These are phyloP conservation scores for Petunia axillaris DNA, from an alignment of 257 asterid genomes.

Conservation along the genomic window DNA sequence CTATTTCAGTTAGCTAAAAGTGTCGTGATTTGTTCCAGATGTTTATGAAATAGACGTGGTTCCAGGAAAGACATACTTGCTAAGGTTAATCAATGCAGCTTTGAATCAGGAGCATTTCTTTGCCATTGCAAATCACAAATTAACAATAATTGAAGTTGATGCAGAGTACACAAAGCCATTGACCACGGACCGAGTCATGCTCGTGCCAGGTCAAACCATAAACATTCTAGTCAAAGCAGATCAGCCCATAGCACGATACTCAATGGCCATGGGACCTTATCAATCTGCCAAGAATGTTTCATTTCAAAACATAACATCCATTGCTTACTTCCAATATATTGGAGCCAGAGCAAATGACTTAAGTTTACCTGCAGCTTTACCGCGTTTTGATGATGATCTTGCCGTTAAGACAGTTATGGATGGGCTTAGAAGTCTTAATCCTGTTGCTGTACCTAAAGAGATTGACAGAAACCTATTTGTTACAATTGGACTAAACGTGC, in stretches of 20 bases:
- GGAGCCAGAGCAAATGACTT: constrained; percentile 49
- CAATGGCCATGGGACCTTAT: constrained; percentile 70
- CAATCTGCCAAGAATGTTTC: constrained; percentile 61
- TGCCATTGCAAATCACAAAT: constrained; percentile 56
- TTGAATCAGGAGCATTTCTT: constrained; percentile 64
- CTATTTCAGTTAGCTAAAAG: background rate
- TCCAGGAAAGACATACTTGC: constrained; percentile 64
- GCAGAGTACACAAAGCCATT: constrained; percentile 69
- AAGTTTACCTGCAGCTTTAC: constrained; percentile 54
- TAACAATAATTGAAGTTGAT: constrained; percentile 65
- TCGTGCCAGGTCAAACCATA: constrained; percentile 70
- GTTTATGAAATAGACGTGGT: constrained; percentile 55
- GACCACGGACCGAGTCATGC: constrained; percentile 54
- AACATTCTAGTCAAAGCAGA: constrained; percentile 64
- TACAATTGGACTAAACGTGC: constrained; percentile 62
- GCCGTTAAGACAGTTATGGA: constrained; percentile 67
- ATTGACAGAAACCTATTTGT: constrained; percentile 56
- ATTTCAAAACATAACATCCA: constrained; percentile 56
- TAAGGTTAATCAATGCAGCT: constrained; percentile 64
- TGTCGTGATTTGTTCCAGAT: constrained; percentile 41
- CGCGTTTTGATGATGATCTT: constrained; percentile 51
- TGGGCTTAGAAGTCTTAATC: constrained; percentile 53
- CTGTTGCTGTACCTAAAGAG: constrained; percentile 46
- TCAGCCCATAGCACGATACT: constrained; percentile 52
- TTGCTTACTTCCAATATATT: constrained; percentile 64